Conservation (phyloP, 768 basidiomycete species). For the Suillus bovinus region DNA sequence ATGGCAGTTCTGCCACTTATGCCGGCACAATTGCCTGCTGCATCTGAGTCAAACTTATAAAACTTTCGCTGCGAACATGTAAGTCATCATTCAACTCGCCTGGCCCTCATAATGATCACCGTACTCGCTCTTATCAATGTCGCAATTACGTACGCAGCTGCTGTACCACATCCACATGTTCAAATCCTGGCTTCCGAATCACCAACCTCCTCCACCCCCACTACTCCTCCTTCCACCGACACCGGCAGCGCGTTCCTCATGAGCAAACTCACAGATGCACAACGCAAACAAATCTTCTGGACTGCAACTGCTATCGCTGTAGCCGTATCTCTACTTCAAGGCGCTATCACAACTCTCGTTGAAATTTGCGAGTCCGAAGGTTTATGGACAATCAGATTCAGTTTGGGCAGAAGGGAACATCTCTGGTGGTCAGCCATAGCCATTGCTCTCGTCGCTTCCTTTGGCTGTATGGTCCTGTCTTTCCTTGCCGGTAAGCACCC, state of each 20-base stretch:
- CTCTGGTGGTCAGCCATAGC: conserved; percentile 6
- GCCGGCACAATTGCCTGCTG: no score
- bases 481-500: neutral
- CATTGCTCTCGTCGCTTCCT: neutral
- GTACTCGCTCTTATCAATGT: neutral
- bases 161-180: neutral
- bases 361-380: conserved; percentile 4
- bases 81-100: neutral
- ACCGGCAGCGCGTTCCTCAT: neutral
- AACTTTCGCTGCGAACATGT: neutral
- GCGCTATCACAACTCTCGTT: neutral
- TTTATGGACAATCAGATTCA: conserved; percentile 4
- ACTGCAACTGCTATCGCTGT: conserved; percentile 2
- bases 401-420: neutral
- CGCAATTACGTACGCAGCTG: neutral
- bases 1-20: no score
- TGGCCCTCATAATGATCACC: neutral
- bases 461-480: neutral
- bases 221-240: neutral
- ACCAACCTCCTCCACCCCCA: neutral
- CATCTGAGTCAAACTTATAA: no score
- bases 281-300: neutral
- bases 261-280: neutral
- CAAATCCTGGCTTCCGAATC: neutral
- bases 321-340: conserved; percentile 2